These are phyloP conservation scores for Coleophoma crateriformis DNA, from an alignment of 2,329 filamentous ascomycete genomes.

Conservation along the genomic window DNA sequence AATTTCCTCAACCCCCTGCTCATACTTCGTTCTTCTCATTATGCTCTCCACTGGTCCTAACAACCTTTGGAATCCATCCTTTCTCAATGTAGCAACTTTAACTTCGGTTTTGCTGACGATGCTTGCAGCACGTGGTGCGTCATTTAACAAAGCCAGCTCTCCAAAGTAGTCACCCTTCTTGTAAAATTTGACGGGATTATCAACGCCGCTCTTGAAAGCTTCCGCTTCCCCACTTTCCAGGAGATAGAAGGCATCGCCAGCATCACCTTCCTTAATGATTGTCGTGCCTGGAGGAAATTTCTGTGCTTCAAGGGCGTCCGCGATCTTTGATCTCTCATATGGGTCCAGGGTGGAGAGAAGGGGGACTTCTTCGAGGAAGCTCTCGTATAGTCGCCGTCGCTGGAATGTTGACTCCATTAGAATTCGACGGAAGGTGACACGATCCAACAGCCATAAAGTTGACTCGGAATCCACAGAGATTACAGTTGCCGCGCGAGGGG, in stretches of 20 bases:
- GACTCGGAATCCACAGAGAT: conserved; percentile 73
- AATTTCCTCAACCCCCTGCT: conserved; percentile 57
- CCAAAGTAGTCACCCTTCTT: conserved; percentile 95
- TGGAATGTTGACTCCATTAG: conserved; percentile 98
- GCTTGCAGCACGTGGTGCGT: conserved; percentile 87
- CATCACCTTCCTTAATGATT: conserved; percentile 90
- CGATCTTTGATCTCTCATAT: conserved; percentile 96
- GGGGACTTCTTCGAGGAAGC: conserved; percentile 90
- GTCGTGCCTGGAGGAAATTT: conserved; percentile 75
- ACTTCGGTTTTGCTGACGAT: conserved; percentile 80
- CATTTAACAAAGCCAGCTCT: conserved; percentile 87
- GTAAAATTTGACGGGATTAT: conserved; percentile 72
- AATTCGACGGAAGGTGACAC: conserved; percentile 93
- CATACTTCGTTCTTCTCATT: conserved; percentile 70
- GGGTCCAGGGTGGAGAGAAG: conserved; percentile 76
- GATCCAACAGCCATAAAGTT: conserved; percentile 90
- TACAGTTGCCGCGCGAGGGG: conserved; percentile 90
- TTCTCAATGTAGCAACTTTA: conserved; percentile 88
- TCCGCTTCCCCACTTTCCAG: conserved; percentile 83
- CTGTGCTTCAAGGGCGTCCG: conserved; percentile 87
- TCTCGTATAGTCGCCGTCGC: conserved; percentile 93
- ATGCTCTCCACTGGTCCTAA: conserved; percentile 91
- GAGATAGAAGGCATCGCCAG: conserved; percentile 86
- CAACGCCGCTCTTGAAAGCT: conserved; percentile 72
- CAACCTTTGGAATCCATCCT: conserved; percentile 90